Evolutionary conservation across 805 yeast species (phyloP).

Genomic region (Isabelozyma gotoi): DNA sequence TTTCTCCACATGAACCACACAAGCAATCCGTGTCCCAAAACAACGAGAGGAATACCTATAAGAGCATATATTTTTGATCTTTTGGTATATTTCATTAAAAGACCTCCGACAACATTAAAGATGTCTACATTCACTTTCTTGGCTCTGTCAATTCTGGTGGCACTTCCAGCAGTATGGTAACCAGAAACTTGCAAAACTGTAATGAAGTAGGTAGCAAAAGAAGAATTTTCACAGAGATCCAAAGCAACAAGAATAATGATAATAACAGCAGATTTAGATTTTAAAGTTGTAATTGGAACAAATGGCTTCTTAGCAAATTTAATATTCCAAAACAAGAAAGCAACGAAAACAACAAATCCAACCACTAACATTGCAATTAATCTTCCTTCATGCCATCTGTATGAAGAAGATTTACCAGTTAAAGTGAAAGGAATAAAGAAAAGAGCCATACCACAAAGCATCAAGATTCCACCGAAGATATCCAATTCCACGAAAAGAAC

Average conservation of each 20-base stretch:
- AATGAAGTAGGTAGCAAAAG: slow-evolving; percentile 20
- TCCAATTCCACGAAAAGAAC: slow-evolving; percentile 15
- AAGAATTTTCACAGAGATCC: slow-evolving; percentile 21
- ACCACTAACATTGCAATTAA: slow-evolving; percentile 21
- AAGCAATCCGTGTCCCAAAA: slow-evolving; percentile 23
- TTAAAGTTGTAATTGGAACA: slow-evolving; percentile 20
- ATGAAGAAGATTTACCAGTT: slow-evolving; percentile 18
- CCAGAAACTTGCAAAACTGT: slow-evolving; percentile 21
- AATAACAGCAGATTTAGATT: slow-evolving; percentile 13
- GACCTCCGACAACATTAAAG: slow-evolving; percentile 22
- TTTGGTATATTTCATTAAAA: slow-evolving; percentile 25
- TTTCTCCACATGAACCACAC: slow-evolving; percentile 19
- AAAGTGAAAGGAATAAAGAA: slow-evolving; percentile 26
- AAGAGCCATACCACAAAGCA: slow-evolving; percentile 17
- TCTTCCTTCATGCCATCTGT: slow-evolving; percentile 10
- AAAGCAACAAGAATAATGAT: slow-evolving; percentile 16
- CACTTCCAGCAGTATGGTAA: slow-evolving; percentile 15
- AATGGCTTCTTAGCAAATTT: slow-evolving; percentile 16
- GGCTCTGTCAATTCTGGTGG: slow-evolving; percentile 25
- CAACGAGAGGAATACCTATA: slow-evolving; percentile 9
- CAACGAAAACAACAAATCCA: slow-evolving; percentile 17
- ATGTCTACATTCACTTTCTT: slow-evolving; percentile 24
- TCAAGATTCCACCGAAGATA: slow-evolving; percentile 16
- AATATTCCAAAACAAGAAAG: slow-evolving; percentile 19
- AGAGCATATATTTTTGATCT: slow-evolving; percentile 19